Evolutionary conservation across 208 protist species (phyloP).

Genomic region (Crithidia fasciculata): DNA sequence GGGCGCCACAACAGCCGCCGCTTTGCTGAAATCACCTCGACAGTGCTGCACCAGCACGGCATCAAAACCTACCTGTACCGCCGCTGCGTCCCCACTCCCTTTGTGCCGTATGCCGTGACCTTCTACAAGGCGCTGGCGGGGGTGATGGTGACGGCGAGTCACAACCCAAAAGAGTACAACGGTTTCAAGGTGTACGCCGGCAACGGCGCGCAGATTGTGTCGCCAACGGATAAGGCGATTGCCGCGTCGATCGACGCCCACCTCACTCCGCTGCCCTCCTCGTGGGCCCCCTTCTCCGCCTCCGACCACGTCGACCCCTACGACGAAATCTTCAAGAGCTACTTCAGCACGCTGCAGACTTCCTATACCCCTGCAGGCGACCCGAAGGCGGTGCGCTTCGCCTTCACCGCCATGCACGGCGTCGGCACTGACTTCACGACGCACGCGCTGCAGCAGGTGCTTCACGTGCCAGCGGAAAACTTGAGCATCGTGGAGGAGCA

Average conservation of each 20-base stretch:
- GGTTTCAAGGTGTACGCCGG: slow-evolving; percentile 99
- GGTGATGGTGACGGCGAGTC: slow-evolving; percentile 98
- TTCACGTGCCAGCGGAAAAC: slow-evolving; percentile 53
- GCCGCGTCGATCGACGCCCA: slow-evolving; percentile 85
- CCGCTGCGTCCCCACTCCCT: slow-evolving; percentile 91
- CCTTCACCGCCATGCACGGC: slow-evolving; percentile 93
- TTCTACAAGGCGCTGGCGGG: slow-evolving; percentile 76
- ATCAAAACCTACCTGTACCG: slow-evolving; percentile 90
- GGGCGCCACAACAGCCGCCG: slow-evolving; percentile 91
- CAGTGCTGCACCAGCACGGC: slow-evolving; percentile 82
- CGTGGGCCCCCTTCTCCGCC: slow-evolving; percentile 51
- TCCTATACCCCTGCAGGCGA: slow-evolving; percentile 45
- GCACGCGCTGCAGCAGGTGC: slow-evolving; percentile 67
- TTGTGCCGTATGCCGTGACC: slow-evolving; percentile 87
- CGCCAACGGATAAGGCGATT: slow-evolving; percentile 96
- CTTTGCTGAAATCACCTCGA: slow-evolving; percentile 91
- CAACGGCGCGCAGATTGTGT: slow-evolving; percentile 95
- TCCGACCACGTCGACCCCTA: slow-evolving; percentile 57
- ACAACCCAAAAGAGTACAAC: slow-evolving; percentile 99
- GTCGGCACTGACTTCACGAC: slow-evolving; percentile 91
- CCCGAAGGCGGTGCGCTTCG: slow-evolving; percentile 43
- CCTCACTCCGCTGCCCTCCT: slow-evolving; percentile 77
- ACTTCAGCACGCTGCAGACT: slow-evolving; percentile 57
- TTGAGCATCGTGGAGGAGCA: slow-evolving; percentile 86
- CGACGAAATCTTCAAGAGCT: slow-evolving; percentile 59